Base-by-base conservation (phyloP, 2,329 filamentous ascomycete species). In the Acrocalymma vagum region DNA sequence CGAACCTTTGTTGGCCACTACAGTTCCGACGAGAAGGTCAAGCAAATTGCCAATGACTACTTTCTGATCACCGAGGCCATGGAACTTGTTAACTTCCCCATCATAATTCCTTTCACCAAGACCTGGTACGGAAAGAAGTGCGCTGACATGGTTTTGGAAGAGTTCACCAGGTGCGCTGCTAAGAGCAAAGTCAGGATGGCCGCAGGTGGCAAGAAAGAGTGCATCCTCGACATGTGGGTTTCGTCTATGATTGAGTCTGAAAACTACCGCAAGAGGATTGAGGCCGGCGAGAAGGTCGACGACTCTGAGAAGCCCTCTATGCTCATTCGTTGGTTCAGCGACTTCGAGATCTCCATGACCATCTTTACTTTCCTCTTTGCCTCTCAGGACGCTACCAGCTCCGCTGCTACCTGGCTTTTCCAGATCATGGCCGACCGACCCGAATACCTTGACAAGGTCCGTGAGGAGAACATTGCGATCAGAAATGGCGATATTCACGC, bases 101-200 rank as follows among this genome's bases (percentile, higher is more conserved):
- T 97, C 73, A 96, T 97, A 67, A 74, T 97, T 26, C 93, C 93
- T 25, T 97, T 83, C 78, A 96, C 92, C 67, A 93, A 91, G 78
- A 91, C 91, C 5, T 97, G 91, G 91, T 95, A 95, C 65, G 94
- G 93, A 60, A 96, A 96, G 81, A 95, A 92, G 77, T 90, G 91
- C 20, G 86, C 93, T 43, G 90, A 96, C 63, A 90, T 95, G 85
- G 90, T 96, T 22, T 78, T 97, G 53, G 81, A 80, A 32, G 92
- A 96, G 69, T 97, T 97, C 65, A 76, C 87, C 67, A 92, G 90
- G 73, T 96, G 93, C 65, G 88, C 93, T 30, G 89, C 90, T 49
- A 96, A 96, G 80, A 88, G 88, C 74, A 96, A 94, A 78, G 86
- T 90, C 48, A 86, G 89, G 58, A 95, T 97, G 88, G 85, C 86